Conservation (phyloP, 1,284 basidiomycete species). For the Microbotryomycetes sp. region DNA sequence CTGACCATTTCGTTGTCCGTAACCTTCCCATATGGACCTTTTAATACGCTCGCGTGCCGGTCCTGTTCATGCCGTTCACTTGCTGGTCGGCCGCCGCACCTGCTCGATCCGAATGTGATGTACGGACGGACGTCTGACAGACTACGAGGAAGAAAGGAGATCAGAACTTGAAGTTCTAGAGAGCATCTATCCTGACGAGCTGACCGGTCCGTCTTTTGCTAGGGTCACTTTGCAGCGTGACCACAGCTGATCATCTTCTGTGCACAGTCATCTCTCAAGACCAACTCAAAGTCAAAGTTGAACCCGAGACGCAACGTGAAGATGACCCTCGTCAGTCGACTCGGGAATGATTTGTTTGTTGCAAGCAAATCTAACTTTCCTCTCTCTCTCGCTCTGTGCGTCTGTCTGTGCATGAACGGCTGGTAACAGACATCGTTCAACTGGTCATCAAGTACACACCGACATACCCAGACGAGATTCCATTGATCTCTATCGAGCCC, state of each 20-base stretch:
- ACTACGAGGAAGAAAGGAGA: slow-evolving; percentile 28
- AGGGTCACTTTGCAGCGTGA: not conserved
- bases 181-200: slow-evolving; percentile 89
- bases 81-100: too few species aligned
- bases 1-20: too few species aligned
- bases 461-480: slow-evolving; percentile 67
- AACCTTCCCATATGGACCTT: too few species aligned
- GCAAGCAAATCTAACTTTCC: too few species aligned
- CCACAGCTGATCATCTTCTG: slow-evolving; percentile 12
- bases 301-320: slow-evolving; percentile 70
- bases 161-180: slow-evolving; percentile 65
- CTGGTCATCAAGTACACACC: slow-evolving; percentile 64
- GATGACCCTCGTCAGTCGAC: slow-evolving; percentile 53
- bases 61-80: too few species aligned
- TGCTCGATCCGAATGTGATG: too few species aligned
- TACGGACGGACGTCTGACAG: too few species aligned
- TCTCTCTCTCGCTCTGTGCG: slow-evolving; percentile 33
- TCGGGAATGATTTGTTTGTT: too few species aligned
- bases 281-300: slow-evolving; percentile 73
- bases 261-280: slow-evolving; percentile 71
- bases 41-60: too few species aligned
- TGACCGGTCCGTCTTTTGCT: slow-evolving; percentile 53
- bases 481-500: slow-evolving; percentile 61
- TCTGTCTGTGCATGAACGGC: not conserved
- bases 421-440: slow-evolving; percentile 58